Evolutionary conservation across 768 basidiomycete genomes (phyloP).

Genomic region (Tephrocybe sp.): DNA sequence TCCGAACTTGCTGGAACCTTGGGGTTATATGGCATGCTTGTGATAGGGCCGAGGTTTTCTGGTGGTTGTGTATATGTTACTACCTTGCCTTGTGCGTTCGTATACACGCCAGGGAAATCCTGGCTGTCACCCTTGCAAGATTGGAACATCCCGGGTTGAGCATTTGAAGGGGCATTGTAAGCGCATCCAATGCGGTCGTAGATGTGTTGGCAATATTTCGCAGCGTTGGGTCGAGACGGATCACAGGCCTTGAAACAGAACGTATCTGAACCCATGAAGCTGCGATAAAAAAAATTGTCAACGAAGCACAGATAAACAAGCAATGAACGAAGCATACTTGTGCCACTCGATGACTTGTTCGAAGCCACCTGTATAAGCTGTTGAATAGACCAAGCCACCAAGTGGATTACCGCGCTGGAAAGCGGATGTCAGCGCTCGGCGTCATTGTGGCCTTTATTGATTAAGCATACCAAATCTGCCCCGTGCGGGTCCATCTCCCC

Average conservation of each 20-base stretch:
- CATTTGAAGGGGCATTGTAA: constrained; percentile 66
- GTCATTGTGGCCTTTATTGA: background rate
- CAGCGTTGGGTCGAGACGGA: constrained; percentile 39
- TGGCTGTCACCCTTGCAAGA: constrained; percentile 62
- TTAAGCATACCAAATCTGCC: constrained; percentile 30
- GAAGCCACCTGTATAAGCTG: constrained; percentile 13
- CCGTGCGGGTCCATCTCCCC: constrained; percentile 57
- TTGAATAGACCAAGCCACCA: constrained; percentile 16
- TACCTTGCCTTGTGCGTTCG: constrained; percentile 30
- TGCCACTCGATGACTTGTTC: constrained; percentile 19
- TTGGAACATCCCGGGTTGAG: constrained; percentile 56
- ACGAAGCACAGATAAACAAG: background rate
- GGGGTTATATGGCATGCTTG: constrained; percentile 34
- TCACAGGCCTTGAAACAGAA: constrained; percentile 47
- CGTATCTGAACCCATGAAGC: constrained; percentile 20
- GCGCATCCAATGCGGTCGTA: constrained; percentile 19
- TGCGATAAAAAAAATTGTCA: constrained; percentile 27
- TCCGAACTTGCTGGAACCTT: constrained; percentile 33
- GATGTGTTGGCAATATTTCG: constrained; percentile 20
- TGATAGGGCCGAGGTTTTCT: constrained; percentile 32
- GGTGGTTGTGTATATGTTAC: constrained; percentile 38
- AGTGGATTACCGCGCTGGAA: constrained; percentile 21
- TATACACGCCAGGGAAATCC: constrained; percentile 43
- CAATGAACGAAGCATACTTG: constrained; percentile 7
- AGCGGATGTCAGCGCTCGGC: background rate